These are phyloP conservation scores for Penicillium hordei DNA, from an alignment of 2,329 filamentous ascomycete genomes.

Conservation along the genomic window DNA sequence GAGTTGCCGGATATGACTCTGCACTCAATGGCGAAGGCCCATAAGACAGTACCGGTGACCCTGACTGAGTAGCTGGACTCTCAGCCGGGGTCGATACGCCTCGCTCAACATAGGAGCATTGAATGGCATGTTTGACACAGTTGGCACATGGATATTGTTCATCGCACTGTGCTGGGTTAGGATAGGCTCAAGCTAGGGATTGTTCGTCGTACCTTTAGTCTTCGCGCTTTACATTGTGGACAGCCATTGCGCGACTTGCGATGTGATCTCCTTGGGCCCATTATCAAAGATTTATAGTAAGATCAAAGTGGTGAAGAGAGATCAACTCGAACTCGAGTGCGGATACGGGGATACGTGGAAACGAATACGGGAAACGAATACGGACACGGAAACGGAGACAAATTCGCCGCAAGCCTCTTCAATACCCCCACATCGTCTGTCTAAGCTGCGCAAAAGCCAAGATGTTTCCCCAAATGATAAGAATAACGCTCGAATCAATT, in stretches of 20 bases:
- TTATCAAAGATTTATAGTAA: neutral
- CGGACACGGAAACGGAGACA: slow-evolving; percentile 14
- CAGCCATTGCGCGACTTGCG: slow-evolving; percentile 32
- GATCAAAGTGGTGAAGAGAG: neutral
- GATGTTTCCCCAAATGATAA: neutral
- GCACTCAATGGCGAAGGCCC: slow-evolving; percentile 1
- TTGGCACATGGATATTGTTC: slow-evolving; percentile 29
- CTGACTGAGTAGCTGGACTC: slow-evolving; percentile 6
- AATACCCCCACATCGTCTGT: neutral
- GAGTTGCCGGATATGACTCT: slow-evolving; percentile 5
- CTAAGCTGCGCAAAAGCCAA: neutral
- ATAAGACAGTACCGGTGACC: neutral
- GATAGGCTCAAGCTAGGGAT: neutral
- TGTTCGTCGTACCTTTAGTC: slow-evolving; percentile 22
- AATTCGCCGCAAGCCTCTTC: slow-evolving; percentile 1
- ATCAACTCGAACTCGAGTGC: slow-evolving; percentile 16
- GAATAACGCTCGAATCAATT: slow-evolving; percentile 3
- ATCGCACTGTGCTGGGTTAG: slow-evolving; percentile 25
- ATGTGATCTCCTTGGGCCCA: slow-evolving; percentile 29
- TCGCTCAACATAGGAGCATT: slow-evolving; percentile 21
- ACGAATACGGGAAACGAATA: neutral
- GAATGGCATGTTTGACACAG: slow-evolving; percentile 25
- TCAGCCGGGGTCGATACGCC: slow-evolving; percentile 1
- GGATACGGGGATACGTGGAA: slow-evolving; percentile 10
- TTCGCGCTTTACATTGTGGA: slow-evolving; percentile 25